Percentiles rank a stretch among this genome's conserved stretches.
phyloP scores from a whole-genome alignment of 805 yeast species.

The Suhomyces emberorum region DNA sequence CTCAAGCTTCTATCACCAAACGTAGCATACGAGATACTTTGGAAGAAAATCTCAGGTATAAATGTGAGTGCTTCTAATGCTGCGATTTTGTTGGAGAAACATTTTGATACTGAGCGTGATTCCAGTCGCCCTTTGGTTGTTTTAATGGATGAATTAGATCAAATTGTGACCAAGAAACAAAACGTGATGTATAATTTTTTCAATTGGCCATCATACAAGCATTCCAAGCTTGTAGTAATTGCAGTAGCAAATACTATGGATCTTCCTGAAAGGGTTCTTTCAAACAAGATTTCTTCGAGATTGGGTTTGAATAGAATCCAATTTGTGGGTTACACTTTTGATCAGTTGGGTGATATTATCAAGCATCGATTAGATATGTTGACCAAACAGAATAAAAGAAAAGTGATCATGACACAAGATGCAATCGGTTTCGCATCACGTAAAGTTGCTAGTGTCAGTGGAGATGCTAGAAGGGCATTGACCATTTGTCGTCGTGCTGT shows the following conservation, averaged over 20 bases:
- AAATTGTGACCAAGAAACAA: constrained; percentile 77
- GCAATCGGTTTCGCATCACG: constrained; percentile 91
- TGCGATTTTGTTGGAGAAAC: constrained; percentile 63
- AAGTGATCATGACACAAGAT: constrained; percentile 53
- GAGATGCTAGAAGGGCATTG: constrained; percentile 93
- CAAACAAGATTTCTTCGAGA: constrained; percentile 88
- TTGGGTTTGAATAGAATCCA: constrained; percentile 83
- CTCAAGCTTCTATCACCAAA: constrained; percentile 77
- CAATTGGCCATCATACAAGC: constrained; percentile 90
- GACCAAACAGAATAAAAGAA: constrained; percentile 34
- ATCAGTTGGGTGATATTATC: constrained; percentile 74
- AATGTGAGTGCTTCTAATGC: constrained; percentile 63
- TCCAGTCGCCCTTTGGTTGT: constrained; percentile 57
- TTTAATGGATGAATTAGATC: constrained; percentile 90
- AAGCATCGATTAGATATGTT: constrained; percentile 57
- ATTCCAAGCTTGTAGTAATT: constrained; percentile 78
- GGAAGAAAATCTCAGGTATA: constrained; percentile 67
- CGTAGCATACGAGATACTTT: constrained; percentile 75
- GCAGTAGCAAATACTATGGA: constrained; percentile 99
- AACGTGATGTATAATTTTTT: constrained; percentile 91
- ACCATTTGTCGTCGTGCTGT: constrained; percentile 86
- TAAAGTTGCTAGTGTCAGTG: constrained; percentile 93
- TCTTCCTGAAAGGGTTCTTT: constrained; percentile 81
- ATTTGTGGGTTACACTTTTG: constrained; percentile 83
- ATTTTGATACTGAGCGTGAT: constrained; percentile 42